Evolutionary conservation across 2,329 filamentous ascomycete genomes (phyloP).

Genomic region (Phialophora tarda): DNA sequence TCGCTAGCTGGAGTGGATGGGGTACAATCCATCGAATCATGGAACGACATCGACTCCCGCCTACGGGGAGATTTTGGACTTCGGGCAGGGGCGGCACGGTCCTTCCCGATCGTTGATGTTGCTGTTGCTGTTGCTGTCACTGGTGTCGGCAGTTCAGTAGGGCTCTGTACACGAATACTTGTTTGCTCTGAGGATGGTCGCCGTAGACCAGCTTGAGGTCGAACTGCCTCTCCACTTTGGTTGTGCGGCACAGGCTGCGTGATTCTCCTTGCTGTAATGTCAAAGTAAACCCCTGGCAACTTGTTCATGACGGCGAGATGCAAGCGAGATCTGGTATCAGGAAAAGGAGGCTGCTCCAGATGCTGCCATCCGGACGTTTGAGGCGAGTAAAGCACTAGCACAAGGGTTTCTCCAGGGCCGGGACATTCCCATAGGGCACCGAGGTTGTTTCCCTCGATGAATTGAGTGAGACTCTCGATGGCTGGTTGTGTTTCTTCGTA

Average conservation of each 20-base stretch:
- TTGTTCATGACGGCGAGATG: constrained; percentile 29
- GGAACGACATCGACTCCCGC: not conserved
- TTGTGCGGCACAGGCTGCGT: not conserved
- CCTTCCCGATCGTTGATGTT: not conserved
- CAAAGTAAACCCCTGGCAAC: constrained; percentile 2
- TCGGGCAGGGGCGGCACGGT: not conserved
- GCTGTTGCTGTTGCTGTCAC: not conserved
- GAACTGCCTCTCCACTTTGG: not conserved
- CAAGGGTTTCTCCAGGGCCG: constrained; percentile 16
- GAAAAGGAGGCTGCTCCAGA: constrained; percentile 3
- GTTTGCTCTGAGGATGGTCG: not conserved
- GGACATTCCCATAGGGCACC: constrained; percentile 37
- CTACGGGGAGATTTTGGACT: not conserved
- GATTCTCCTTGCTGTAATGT: not conserved
- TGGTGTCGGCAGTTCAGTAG: not conserved
- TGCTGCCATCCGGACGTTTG: constrained; percentile 24
- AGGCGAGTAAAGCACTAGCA: constrained; percentile 35
- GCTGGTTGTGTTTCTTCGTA: constrained; percentile 28
- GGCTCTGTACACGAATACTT: not conserved
- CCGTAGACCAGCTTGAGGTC: not conserved
- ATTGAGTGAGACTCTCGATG: constrained; percentile 22
- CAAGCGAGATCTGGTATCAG: constrained; percentile 15
- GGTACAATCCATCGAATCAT: not conserved
- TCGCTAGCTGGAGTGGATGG: not conserved
- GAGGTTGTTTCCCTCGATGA: constrained; percentile 29